Evolutionary conservation across 169 alveolate genomes (phyloP), one percentile per base, ranked within the genome.

Genomic region (Eimeria tenella): DNA sequence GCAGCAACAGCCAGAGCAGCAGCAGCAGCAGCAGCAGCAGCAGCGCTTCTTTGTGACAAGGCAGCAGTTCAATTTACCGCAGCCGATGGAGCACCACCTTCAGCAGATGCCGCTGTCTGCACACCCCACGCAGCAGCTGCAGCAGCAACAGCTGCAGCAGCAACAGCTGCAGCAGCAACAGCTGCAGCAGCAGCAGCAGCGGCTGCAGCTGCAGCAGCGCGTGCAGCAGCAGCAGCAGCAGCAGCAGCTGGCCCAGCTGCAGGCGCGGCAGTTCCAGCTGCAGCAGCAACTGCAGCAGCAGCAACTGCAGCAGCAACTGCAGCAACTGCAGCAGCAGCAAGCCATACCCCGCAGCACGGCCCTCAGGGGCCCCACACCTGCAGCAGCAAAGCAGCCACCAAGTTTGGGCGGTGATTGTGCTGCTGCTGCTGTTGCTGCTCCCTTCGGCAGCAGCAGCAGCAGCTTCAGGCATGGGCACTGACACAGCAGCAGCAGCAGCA

Each of bases 101-200:
- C 75, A 65, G 75, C 75, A 13, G 65, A 13, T 56, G 65, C 65
- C 65, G 19, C 65, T 56, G 65, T 13, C 7, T 7, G 65, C 19
- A 7, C 65, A 7, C 65, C 7, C n/a, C n/a, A n/a, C n/a, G n/a
- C n/a, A n/a, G n/a, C n/a, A n/a, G n/a, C n/a, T n/a, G n/a, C n/a
- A n/a, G 13, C 65, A 56, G 65, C 65, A 13, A 13, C 65, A 9
- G 65, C 19, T 9, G 65, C 19, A 9, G 7, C 65, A 56, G 65
- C 65, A 56, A 56, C 65, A 56, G 65, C 65, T 7, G 13, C 65
- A 56, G 65, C 7, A 56, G 65, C 65, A 56, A n/a, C 42, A 65
- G 75, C 75, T 10, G 75, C 75, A 65, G 75, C 75, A 65, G 75
- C 75, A 65, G 75, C 75, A 65, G 75, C 75, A 65, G 75, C 75